A percentile compares a stretch with the other conserved stretches of the same genome.
Conservation (phyloP, 2,329 filamentous ascomycete species). For the Monilinia aucupariae region DNA sequence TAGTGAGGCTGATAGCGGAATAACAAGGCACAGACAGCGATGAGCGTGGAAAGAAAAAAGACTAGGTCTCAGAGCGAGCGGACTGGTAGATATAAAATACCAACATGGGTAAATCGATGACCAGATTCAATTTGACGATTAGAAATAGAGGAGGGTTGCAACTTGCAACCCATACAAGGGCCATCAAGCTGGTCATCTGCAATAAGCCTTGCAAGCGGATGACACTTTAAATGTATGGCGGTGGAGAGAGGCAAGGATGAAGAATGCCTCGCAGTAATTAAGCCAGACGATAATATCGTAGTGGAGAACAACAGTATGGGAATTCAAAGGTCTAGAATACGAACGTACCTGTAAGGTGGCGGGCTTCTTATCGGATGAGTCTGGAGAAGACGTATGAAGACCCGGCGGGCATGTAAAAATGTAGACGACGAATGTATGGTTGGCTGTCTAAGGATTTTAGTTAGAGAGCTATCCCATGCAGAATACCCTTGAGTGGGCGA, state of each 20-base stretch:
- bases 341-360: constrained; percentile 21
- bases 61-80: constrained; percentile 29
- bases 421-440: background rate
- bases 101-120: constrained; percentile 31
- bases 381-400: background rate
- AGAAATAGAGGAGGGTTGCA: constrained; percentile 29
- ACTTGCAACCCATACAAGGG: constrained; percentile 26
- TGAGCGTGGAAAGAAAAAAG: constrained; percentile 25
- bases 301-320: constrained; percentile 15
- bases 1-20: constrained; percentile 12
- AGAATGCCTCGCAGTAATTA: constrained; percentile 19
- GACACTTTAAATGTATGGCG: constrained; percentile 21
- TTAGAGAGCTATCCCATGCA: constrained; percentile 13
- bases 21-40: constrained; percentile 17
- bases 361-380: constrained; percentile 6
- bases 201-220: constrained; percentile 29
- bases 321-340: constrained; percentile 22
- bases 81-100: constrained; percentile 33
- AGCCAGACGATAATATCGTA: constrained; percentile 17
- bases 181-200: constrained; percentile 28
- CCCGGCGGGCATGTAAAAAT: background rate
- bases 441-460: constrained; percentile 24
- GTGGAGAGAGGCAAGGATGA: constrained; percentile 26
- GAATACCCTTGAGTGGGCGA: background rate
- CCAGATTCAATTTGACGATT: constrained; percentile 32